Percentiles rank a stretch among this genome's conserved stretches.
phyloP scores from a whole-genome alignment of 2,329 filamentous ascomycete genomes.

The Alternaria gansuensis region DNA sequence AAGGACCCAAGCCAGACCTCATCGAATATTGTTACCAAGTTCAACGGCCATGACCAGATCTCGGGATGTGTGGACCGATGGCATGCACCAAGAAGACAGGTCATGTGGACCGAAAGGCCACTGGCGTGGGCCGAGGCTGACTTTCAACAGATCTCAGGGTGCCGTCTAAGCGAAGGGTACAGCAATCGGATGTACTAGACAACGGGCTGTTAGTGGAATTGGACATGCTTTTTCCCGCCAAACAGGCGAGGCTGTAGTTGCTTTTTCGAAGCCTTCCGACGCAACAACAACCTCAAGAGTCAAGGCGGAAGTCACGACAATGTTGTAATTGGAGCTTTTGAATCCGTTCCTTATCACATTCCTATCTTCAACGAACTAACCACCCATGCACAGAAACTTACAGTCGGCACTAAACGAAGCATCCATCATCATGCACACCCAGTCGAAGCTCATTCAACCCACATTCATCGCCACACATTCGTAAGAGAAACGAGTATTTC shows the following conservation, averaged over 20 bases:
- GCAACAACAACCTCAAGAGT: not conserved
- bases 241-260: not conserved
- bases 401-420: not conserved
- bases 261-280: not conserved
- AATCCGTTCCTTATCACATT: not conserved
- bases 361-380: not conserved
- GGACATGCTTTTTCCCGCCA: not conserved
- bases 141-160: constrained; percentile 4
- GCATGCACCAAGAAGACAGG: constrained; percentile 1
- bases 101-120: constrained; percentile 1
- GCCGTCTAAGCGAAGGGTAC: constrained; percentile 4
- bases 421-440: not conserved
- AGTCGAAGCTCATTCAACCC: not conserved
- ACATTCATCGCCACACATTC: not conserved
- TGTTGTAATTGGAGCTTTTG: not conserved
- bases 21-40: not conserved
- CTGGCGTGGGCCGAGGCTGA: not conserved
- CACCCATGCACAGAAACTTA: not conserved
- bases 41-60: not conserved
- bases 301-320: not conserved
- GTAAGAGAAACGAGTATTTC: not conserved
- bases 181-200: not conserved
- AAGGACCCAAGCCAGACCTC: not conserved
- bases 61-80: not conserved
- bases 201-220: not conserved